Base-by-base conservation (phyloP, 78 protist genomes). In the Salpingoeca rosetta region DNA sequence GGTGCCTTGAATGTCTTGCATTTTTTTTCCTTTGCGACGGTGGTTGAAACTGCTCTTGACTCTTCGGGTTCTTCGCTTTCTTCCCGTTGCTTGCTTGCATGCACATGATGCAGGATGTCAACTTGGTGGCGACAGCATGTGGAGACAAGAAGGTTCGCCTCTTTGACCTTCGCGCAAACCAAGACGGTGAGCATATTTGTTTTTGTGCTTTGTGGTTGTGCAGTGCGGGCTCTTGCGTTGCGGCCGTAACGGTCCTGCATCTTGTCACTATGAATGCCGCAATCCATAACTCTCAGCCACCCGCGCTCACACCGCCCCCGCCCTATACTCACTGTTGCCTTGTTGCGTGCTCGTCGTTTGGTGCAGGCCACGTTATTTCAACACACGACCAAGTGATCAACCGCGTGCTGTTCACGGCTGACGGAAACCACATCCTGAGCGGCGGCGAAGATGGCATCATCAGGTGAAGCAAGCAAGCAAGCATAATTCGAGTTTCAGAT, bases 61-160 rank as follows among this genome's bases (percentile, higher is more conserved):
- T 11, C 22, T 11, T 56, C 22, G 72, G 22, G 11, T 22, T 56
- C 72, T 22, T 22, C 11, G n/a, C n/a, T 56, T 56, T 22, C 72
- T 11, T 22, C 72, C 72, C 76, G 12, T 72, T 7, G 17, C 76
- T 2, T 72, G 25, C 38, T n/a, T n/a, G n/a, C n/a, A n/a, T n/a
- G n/a, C n/a, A n/a, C n/a, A n/a, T n/a, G n/a, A n/a, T n/a, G 36
- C 56, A 85, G 87, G 84, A 84, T 51, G 72, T 57, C 37, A 27
- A 24, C 56, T 73, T 57, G 36, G 40, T 93, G 0, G 89, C 90
- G 36, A 91, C 96, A 41, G 94, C 92, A 31, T 88, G 93, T 38
- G 65, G 73, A 35, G 96, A 93, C 35, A 87, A 86, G 81, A 83
- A 72, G 22, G 40, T 92, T 11, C 76, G 94, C 37, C 27, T 93